Evolutionary conservation across 2,329 filamentous ascomycete species (phyloP), one percentile per base, ranked within the genome.

Genomic region (Xylariaceae sp.): DNA sequence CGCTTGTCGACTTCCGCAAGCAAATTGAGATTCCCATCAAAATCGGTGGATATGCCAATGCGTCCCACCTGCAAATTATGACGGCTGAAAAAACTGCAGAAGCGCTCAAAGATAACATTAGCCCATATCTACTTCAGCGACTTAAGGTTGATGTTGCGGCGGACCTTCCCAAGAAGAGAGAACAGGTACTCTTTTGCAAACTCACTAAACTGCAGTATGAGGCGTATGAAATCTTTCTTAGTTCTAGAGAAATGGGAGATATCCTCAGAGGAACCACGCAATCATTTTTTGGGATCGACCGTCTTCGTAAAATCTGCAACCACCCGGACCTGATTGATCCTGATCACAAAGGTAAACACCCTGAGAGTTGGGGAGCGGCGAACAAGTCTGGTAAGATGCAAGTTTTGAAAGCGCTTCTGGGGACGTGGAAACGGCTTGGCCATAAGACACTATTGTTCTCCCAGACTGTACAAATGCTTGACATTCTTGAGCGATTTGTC

Each of bases 121-220:
- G 89, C 63, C 91, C 93, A 2, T 99, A 97, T 67, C 80, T 99
- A 4, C 79, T 99, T 3, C 93, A 97, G 67, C 85, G 94, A 7
- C 85, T 96, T 69, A 99, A 99, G 73, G 84, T 89, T 2, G 94
- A 99, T 70, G 94, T 99, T 11, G 93, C 94, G 4, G 85, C 92
- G 6, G 93, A 97, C 70, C 77, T 99, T 10, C 94, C 94, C 0
- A 91, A 96, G 72, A 99, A 99, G 79, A 96, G 87, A 44, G 94
- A 99, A 69, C 91, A 96, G 63, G 94, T 99, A 0, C 78, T 99
- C 3, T 97, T 99, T 71, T 97, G 94, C 75, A 96, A 95, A 69
- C 77, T 99, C 57, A 96, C 92, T 0, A 81, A 82, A 47, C 75
- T 86, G 11, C 94, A 99, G 69, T 82, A 89, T 43, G 81, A 87